Evolutionary conservation across 192 early-diverging fungal genomes (phyloP).

Genomic region (Linnemannia zychae): DNA sequence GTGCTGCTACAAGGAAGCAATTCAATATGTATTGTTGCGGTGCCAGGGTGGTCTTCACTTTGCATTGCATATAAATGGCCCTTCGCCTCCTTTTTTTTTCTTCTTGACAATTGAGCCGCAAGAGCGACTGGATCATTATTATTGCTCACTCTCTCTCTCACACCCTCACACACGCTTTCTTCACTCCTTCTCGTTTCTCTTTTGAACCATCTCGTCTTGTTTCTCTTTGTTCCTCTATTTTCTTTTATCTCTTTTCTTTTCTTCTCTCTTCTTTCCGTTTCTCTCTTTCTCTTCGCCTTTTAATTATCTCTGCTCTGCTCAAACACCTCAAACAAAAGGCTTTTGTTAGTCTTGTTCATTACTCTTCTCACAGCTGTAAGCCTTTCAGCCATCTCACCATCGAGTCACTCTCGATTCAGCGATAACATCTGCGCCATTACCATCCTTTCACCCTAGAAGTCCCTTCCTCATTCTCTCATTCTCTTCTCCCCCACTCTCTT

Average conservation of each 20-base stretch:
- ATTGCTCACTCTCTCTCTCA: background rate
- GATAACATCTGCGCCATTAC: background rate
- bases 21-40: too few species aligned
- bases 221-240: background rate
- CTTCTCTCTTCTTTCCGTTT: background rate
- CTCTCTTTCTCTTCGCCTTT: background rate
- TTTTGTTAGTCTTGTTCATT: background rate
- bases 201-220: background rate
- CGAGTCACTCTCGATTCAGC: background rate
- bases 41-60: too few species aligned
- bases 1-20: background rate
- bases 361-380: background rate
- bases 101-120: too few species aligned
- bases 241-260: background rate
- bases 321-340: background rate
- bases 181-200: too few species aligned
- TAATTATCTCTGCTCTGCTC: background rate
- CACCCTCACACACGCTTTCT: background rate
- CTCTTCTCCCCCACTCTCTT: background rate
- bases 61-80: too few species aligned
- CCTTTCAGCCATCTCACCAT: background rate
- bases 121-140: too few species aligned
- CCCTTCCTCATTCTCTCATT: background rate
- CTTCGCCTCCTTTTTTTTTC: too few species aligned
- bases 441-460: background rate